Conservation (phyloP, 441 rosid species). For the Macaranga tanarius region DNA sequence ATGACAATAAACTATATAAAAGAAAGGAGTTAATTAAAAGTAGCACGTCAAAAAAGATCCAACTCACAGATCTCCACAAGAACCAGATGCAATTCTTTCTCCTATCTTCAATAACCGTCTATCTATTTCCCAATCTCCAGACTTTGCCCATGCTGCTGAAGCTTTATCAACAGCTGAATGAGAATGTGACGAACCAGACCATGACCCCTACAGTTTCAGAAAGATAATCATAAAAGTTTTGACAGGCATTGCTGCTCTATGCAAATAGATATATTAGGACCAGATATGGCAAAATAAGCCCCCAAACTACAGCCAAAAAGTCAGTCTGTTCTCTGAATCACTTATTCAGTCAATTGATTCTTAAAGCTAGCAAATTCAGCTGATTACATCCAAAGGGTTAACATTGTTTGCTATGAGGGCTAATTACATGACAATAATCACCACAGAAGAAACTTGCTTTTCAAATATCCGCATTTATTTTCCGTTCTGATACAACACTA, state of each 20-base stretch:
- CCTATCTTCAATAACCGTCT: slow-evolving; percentile 55
- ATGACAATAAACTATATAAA: neutral
- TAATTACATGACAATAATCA: too few species aligned
- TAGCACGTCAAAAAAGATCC: slow-evolving; percentile 17
- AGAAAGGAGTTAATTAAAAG: slow-evolving; percentile 12
- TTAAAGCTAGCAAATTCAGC: neutral
- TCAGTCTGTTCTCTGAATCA: neutral
- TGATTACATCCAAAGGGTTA: neutral
- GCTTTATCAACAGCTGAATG: slow-evolving; percentile 38
- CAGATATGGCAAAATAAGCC: neutral
- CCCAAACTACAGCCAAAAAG: neutral
- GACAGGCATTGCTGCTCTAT: neutral
- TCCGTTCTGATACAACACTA: neutral
- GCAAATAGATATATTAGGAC: too few species aligned
- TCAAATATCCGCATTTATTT: neutral
- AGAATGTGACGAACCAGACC: slow-evolving; percentile 55
- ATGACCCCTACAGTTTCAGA: slow-evolving; percentile 47
- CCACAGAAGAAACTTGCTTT: neutral
- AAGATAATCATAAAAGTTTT: slow-evolving; percentile 18
- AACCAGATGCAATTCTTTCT: slow-evolving; percentile 68
- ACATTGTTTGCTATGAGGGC: neutral
- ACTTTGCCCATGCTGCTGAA: slow-evolving; percentile 29
- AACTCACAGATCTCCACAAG: slow-evolving; percentile 77
- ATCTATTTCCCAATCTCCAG: slow-evolving; percentile 62
- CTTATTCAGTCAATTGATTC: neutral